Evolutionary conservation across 2,329 filamentous ascomycete genomes (phyloP).

Genomic region (Pyricularia sp.): DNA sequence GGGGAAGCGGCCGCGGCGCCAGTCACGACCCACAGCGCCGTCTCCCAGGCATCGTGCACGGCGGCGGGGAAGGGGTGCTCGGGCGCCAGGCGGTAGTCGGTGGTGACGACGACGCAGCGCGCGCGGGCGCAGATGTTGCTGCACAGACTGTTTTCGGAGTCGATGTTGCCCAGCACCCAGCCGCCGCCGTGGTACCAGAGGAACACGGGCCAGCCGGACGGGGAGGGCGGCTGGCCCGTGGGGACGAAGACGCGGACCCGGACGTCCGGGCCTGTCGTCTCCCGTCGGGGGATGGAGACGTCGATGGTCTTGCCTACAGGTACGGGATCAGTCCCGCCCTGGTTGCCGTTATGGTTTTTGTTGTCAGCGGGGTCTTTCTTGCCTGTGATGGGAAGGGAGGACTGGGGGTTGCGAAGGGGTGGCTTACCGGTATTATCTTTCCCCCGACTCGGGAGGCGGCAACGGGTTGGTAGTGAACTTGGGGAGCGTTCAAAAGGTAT

Average conservation of each 20-base stretch:
- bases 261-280: constrained; percentile 7
- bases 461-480: not conserved
- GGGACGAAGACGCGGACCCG: not conserved
- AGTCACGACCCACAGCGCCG: not conserved
- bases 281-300: constrained; percentile 15
- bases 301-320: constrained; percentile 20
- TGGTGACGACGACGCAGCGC: constrained; percentile 12
- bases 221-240: not conserved
- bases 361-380: not conserved
- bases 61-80: constrained; percentile 10
- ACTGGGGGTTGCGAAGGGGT: no score
- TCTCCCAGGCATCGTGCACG: constrained; percentile 4
- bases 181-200: constrained; percentile 30
- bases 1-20: constrained; percentile 13
- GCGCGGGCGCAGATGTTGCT: not conserved
- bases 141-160: not conserved
- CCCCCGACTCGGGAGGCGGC: not conserved
- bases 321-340: constrained; percentile 8
- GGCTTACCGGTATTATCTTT: not conserved
- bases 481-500: not conserved
- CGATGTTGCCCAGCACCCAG: constrained; percentile 25
- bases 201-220: constrained; percentile 24
- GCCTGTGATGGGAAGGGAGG: not conserved
- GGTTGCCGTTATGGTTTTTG: not conserved
- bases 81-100: constrained; percentile 18